Evolutionary conservation across 306 rosid species (phyloP).

Genomic region (Luffa aegyptiaca): DNA sequence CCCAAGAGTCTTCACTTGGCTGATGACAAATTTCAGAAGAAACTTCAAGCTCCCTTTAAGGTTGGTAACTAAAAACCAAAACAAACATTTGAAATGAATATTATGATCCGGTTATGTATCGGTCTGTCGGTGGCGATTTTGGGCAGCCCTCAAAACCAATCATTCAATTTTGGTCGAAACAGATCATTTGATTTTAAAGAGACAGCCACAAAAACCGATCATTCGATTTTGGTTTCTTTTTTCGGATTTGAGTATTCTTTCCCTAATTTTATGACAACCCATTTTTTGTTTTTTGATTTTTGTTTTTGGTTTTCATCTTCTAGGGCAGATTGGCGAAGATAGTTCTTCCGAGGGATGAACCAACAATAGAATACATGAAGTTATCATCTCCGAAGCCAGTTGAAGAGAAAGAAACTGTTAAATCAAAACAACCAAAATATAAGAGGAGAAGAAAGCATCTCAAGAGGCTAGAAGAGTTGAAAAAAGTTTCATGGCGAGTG

Average conservation of each 20-base stretch:
- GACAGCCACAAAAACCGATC: no score
- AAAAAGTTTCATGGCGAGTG: neutral
- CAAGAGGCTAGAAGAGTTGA: neutral
- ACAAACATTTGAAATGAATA: neutral
- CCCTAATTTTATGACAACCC: neutral
- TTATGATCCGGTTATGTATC: neutral
- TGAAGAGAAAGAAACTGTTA: neutral
- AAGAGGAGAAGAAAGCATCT: neutral
- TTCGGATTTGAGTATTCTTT: neutral
- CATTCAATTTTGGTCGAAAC: no score
- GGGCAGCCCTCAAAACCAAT: no score
- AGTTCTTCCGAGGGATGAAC: neutral
- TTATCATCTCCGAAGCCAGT: neutral
- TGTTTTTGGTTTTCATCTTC: neutral
- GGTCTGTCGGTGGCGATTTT: no score
- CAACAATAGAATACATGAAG: neutral
- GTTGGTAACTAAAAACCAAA: neutral
- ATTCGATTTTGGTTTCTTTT: no score
- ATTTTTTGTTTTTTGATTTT: neutral
- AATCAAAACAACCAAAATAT: neutral
- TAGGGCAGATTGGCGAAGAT: neutral
- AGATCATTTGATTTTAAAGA: no score
- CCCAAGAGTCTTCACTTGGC: neutral
- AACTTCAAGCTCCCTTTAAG: constrained; percentile 1
- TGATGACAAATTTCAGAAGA: neutral